phyloP scores from a whole-genome alignment of 1,284 basidiomycete species.

The Phaffia rhodozyma region DNA sequence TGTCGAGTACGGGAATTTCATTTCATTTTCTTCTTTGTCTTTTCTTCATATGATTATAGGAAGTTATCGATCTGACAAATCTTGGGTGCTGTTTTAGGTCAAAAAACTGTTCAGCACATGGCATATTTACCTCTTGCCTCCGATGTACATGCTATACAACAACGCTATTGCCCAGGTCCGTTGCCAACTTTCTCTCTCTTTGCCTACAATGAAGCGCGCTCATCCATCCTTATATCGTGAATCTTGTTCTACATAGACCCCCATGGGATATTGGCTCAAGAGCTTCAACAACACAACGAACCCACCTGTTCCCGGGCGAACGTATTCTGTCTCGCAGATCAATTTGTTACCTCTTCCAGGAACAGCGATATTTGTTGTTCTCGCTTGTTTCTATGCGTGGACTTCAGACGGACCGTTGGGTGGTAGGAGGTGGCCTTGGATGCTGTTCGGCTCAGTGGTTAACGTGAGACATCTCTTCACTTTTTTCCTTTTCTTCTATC shows the following conservation, averaged over 20 bases:
- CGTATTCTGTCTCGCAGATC: constrained; percentile 26
- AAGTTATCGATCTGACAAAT: not conserved
- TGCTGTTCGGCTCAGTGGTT: constrained; percentile 26
- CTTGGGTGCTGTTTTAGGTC: constrained; percentile 12
- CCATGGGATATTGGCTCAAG: constrained; percentile 29
- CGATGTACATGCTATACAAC: not conserved
- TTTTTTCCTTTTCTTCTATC: not conserved
- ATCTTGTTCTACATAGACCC: constrained; percentile 18
- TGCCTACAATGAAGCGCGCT: constrained; percentile 20
- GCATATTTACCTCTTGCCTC: constrained; percentile 30
- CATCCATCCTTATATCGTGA: constrained; percentile 27
- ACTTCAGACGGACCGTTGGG: constrained; percentile 26
- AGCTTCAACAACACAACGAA: constrained; percentile 24
- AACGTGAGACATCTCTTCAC: constrained; percentile 16
- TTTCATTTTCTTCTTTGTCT: constrained; percentile 13
- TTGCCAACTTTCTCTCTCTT: not conserved
- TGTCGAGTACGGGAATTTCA: not conserved
- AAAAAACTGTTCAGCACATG: constrained; percentile 23
- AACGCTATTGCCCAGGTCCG: not conserved
- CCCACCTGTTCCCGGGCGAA: constrained; percentile 25
- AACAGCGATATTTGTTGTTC: constrained; percentile 26
- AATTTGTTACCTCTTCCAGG: constrained; percentile 25
- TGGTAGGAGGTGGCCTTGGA: constrained; percentile 28
- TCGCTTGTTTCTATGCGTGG: constrained; percentile 26
- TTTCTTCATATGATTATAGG: not conserved